Percentiles rank a stretch among this genome's conserved stretches.
These are phyloP conservation scores for Beauveria asiatica DNA, from an alignment of 2,329 filamentous ascomycete genomes.

Conservation along the genomic window DNA sequence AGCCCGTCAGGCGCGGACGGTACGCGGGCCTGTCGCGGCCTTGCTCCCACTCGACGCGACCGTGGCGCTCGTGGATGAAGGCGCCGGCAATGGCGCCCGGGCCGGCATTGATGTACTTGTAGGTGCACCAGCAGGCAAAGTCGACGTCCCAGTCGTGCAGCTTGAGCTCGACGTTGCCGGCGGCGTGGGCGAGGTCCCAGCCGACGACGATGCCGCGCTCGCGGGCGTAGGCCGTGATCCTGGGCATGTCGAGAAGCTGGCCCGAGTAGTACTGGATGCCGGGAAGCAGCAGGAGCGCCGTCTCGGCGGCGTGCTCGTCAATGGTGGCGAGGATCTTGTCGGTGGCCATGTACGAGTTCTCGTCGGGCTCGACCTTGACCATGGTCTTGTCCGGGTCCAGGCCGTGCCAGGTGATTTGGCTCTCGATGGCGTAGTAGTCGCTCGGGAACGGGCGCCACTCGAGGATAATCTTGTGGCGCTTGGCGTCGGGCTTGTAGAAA, in stretches of 20 bases:
- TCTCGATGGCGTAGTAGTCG: conserved; percentile 78
- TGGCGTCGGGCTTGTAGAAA: conserved; percentile 65
- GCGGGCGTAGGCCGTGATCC: conserved; percentile 71
- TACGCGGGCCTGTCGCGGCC: conserved; percentile 36
- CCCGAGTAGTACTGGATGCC: conserved; percentile 91
- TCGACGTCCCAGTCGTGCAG: conserved; percentile 88
- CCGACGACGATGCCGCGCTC: conserved; percentile 63
- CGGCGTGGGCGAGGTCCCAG: conserved; percentile 85
- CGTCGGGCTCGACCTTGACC: conserved; percentile 61
- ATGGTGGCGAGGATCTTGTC: conserved; percentile 65
- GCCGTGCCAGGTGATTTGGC: conserved; percentile 66
- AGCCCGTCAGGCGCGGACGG: conserved; percentile 63
- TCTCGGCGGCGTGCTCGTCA: conserved; percentile 61
- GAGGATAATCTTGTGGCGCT: conserved; percentile 69
- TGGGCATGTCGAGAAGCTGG: conserved; percentile 74
- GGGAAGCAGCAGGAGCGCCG: conserved; percentile 71
- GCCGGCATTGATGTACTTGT: conserved; percentile 87
- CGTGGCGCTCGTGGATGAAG: conserved; percentile 72
- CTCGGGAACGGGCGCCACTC: conserved; percentile 87
- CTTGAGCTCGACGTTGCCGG: conserved; percentile 69
- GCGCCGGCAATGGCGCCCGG: conserved; percentile 72
- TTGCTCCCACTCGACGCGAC: conserved; percentile 38
- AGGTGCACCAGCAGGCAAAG: conserved; percentile 88
- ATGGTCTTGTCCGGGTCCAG: conserved; percentile 59
- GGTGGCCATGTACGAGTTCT: conserved; percentile 55